phyloP scores from a whole-genome alignment of 129 eudicot species.

The Ambrosia artemisiifolia region DNA sequence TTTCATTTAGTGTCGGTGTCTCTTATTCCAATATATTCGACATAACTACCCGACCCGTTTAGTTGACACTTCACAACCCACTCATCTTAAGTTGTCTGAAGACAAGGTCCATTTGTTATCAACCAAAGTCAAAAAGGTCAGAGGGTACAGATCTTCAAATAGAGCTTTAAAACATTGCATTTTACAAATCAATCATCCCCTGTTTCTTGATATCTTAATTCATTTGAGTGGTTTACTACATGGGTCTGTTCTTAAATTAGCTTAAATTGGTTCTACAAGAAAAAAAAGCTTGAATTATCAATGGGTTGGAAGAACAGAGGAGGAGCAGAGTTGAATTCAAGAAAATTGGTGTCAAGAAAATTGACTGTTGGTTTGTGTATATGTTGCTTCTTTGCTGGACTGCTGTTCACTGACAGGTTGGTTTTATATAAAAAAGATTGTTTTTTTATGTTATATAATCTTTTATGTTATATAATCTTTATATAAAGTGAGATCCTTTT shows the following conservation, averaged over 20 bases:
- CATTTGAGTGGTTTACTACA: constrained; percentile 11
- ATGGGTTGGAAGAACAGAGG: constrained; percentile 81
- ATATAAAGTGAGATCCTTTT: too few relatives aligned
- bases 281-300: background rate
- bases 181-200: background rate
- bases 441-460: background rate
- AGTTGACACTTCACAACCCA: constrained; percentile 9
- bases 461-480: too few relatives aligned
- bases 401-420: constrained; percentile 97
- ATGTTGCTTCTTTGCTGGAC: constrained; percentile 80
- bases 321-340: constrained; percentile 43
- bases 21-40: constrained; percentile 12
- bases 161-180: background rate
- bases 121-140: background rate
- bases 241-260: constrained; percentile 18
- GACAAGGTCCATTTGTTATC: background rate
- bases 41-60: background rate
- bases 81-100: constrained; percentile 8
- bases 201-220: constrained; percentile 1
- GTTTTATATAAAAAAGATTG: constrained; percentile 26
- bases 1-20: constrained; percentile 22
- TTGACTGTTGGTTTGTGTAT: constrained; percentile 54
- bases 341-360: constrained; percentile 54
- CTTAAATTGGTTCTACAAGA: background rate
- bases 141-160: background rate